phyloP scores from a whole-genome alignment of 1,284 basidiomycete species.

The Irpex lacteus region DNA sequence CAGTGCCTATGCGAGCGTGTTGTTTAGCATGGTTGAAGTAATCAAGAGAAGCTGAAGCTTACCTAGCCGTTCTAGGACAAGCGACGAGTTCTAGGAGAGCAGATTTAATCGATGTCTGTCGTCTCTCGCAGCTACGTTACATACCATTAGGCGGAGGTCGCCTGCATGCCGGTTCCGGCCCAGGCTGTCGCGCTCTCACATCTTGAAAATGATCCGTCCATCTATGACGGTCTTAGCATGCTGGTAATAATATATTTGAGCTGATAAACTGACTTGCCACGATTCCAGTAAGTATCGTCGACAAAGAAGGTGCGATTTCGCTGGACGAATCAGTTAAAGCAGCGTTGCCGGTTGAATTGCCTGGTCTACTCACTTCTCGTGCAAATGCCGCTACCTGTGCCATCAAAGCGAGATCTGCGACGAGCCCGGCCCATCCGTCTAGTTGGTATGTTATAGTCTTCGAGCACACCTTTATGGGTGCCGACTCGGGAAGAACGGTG shows the following conservation, averaged over 20 bases:
- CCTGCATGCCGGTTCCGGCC: slow-evolving; percentile 61
- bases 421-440: slow-evolving; percentile 60
- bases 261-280: slow-evolving; percentile 52
- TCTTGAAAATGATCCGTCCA: slow-evolving; percentile 67
- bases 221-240: slow-evolving; percentile 29
- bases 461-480: slow-evolving; percentile 40
- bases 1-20: background rate
- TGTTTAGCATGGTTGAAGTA: background rate
- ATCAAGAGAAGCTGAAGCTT: slow-evolving; percentile 11
- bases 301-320: slow-evolving; percentile 33
- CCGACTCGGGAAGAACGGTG: slow-evolving; percentile 31
- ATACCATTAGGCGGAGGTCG: slow-evolving; percentile 61
- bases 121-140: background rate
- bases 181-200: slow-evolving; percentile 52
- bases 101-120: background rate
- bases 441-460: slow-evolving; percentile 70
- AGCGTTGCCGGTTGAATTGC: background rate
- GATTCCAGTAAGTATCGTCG: slow-evolving; percentile 57
- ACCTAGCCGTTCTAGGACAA: slow-evolving; percentile 67
- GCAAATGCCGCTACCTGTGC: slow-evolving; percentile 65
- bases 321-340: slow-evolving; percentile 17
- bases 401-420: slow-evolving; percentile 62
- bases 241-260: background rate
- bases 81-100: slow-evolving; percentile 60
- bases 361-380: slow-evolving; percentile 44